phyloP scores from a whole-genome alignment of 768 basidiomycete genomes.

The Dacryopinax spathularia region DNA sequence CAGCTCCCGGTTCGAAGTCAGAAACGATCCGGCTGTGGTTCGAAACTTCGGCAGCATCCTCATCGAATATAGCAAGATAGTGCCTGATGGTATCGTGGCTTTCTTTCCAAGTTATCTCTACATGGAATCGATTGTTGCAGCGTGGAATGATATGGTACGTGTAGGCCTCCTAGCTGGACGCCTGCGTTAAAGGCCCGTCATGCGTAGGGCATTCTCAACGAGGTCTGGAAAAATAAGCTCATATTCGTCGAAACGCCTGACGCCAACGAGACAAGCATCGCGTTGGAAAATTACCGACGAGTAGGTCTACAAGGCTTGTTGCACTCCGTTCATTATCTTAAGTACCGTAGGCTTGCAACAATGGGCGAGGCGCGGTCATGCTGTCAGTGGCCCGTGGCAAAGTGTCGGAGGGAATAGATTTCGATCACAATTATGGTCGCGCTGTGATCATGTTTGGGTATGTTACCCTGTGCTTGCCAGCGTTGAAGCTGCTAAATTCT shows the following conservation, averaged over 20 bases:
- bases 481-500: constrained; percentile 1
- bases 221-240: constrained; percentile 98
- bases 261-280: constrained; percentile 96
- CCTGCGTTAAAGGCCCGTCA: no score
- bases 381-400: constrained; percentile 97
- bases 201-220: constrained; percentile 83
- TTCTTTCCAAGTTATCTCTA: constrained; percentile 99
- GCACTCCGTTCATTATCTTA: neutral
- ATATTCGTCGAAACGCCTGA: constrained; percentile 99
- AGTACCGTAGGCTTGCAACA: constrained; percentile 73
- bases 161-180: no score
- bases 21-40: constrained; percentile 97
- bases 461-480: constrained; percentile 18
- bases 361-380: constrained; percentile 90
- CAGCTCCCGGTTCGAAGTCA: constrained; percentile 94
- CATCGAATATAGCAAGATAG: constrained; percentile 93
- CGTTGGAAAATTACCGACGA: constrained; percentile 90
- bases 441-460: constrained; percentile 99
- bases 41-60: constrained; percentile 97
- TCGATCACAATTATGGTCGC: constrained; percentile 97
- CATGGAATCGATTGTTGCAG: constrained; percentile 98
- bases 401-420: constrained; percentile 99
- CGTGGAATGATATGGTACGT: constrained; percentile 99
- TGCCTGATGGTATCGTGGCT: constrained; percentile 95
- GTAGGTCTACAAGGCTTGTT: constrained; percentile 30